Conservation (phyloP, 257 asterid genomes). For the Jaltomata sinuosa region DNA sequence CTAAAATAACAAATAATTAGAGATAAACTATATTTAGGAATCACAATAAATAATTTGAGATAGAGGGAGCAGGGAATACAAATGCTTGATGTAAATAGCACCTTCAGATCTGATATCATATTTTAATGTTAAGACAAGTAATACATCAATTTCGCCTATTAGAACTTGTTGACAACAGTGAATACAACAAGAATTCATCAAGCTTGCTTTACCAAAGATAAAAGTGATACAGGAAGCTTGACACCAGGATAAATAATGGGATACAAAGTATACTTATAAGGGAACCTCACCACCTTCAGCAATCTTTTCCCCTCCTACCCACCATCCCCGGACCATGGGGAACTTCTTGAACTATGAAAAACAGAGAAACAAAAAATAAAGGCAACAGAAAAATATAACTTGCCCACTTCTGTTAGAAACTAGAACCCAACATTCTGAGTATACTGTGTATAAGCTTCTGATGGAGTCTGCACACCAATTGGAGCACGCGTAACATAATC, state of each 20-base stretch:
- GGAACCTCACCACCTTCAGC: neutral
- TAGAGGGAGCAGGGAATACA: neutral
- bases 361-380: too few relatives aligned
- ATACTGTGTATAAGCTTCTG: slow-evolving; percentile 66
- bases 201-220: neutral
- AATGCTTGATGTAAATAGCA: neutral
- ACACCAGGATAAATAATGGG: neutral
- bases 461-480: slow-evolving; percentile 70
- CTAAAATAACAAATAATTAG: neutral
- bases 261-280: neutral
- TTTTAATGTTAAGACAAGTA: neutral
- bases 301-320: neutral
- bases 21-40: neutral
- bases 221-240: neutral
- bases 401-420: neutral
- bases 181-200: neutral
- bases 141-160: neutral
- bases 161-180: neutral
- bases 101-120: neutral
- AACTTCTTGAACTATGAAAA: neutral
- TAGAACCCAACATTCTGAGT: slow-evolving; percentile 74
- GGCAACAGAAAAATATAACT: neutral
- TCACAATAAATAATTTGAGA: neutral
- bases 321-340: neutral
- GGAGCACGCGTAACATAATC: slow-evolving; percentile 91